Evolutionary conservation across 129 eudicot genomes (phyloP).

Genomic region (Arctium lappa): DNA sequence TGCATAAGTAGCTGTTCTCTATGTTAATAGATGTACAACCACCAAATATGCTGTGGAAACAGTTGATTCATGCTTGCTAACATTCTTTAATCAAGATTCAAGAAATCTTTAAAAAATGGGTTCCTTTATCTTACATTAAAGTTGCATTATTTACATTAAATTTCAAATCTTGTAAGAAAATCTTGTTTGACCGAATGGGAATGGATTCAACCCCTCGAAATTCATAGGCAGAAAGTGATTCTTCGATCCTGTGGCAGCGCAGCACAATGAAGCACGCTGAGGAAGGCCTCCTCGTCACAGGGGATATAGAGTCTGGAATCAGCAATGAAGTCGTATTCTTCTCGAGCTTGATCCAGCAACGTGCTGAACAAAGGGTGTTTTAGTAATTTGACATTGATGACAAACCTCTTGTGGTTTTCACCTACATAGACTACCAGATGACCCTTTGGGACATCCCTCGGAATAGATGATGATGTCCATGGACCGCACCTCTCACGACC

Average conservation of each 20-base stretch:
- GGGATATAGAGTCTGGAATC: constrained; percentile 49
- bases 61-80: constrained; percentile 1
- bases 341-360: constrained; percentile 41
- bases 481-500: constrained; percentile 23
- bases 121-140: constrained; percentile 14
- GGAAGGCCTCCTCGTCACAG: constrained; percentile 43
- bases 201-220: background rate
- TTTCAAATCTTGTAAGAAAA: constrained; percentile 9
- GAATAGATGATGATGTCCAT: constrained; percentile 32
- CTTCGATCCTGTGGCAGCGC: constrained; percentile 20
- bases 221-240: constrained; percentile 37
- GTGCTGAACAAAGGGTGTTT: constrained; percentile 43
- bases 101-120: constrained; percentile 12
- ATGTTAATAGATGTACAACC: background rate
- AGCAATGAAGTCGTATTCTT: constrained; percentile 36
- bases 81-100: background rate
- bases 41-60: background rate
- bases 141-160: constrained; percentile 17
- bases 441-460: constrained; percentile 58
- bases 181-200: background rate
- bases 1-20: background rate
- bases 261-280: constrained; percentile 33
- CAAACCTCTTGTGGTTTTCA: constrained; percentile 38
- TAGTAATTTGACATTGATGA: constrained; percentile 41
- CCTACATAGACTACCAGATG: constrained; percentile 58